These are phyloP conservation scores for Bipolaris bicolor DNA, from an alignment of 2,329 filamentous ascomycete species.

Conservation along the genomic window DNA sequence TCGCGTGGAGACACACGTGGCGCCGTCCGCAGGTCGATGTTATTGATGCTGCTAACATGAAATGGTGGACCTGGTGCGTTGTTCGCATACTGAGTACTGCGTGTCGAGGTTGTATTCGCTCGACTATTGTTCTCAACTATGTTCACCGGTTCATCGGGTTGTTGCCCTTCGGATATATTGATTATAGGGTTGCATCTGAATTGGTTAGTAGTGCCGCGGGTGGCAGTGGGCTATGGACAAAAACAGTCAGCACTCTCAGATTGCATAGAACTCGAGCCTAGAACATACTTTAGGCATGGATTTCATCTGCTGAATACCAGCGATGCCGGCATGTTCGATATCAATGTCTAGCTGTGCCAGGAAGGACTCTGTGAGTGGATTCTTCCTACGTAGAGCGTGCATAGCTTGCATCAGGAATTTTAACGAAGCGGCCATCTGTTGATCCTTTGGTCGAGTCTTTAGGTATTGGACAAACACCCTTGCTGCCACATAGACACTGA, in stretches of 20 bases:
- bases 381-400: conserved; percentile 84
- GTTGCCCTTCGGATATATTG: conserved; percentile 44
- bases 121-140: conserved; percentile 31
- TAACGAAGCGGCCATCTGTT: conserved; percentile 77
- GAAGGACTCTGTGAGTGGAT: conserved; percentile 93
- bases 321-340: conserved; percentile 72
- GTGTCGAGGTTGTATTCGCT: background rate
- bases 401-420: conserved; percentile 90
- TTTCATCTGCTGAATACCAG: conserved; percentile 59
- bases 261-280: background rate
- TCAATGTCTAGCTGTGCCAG: conserved; percentile 92
- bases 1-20: conserved; percentile 7
- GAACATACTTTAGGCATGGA: conserved; percentile 20
- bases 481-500: conserved; percentile 94
- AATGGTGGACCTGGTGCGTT: conserved; percentile 31
- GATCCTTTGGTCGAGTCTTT: conserved; percentile 90
- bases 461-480: conserved; percentile 95
- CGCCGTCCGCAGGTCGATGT: conserved; percentile 31
- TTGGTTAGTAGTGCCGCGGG: conserved; percentile 35
- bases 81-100: conserved; percentile 18
- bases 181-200: conserved; percentile 43
- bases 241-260: conserved; percentile 7
- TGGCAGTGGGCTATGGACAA: conserved; percentile 14
- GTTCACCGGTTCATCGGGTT: conserved; percentile 32
- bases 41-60: conserved; percentile 27